Conservation (phyloP, 768 basidiomycete species). For the Tricholoma furcatifolium region DNA sequence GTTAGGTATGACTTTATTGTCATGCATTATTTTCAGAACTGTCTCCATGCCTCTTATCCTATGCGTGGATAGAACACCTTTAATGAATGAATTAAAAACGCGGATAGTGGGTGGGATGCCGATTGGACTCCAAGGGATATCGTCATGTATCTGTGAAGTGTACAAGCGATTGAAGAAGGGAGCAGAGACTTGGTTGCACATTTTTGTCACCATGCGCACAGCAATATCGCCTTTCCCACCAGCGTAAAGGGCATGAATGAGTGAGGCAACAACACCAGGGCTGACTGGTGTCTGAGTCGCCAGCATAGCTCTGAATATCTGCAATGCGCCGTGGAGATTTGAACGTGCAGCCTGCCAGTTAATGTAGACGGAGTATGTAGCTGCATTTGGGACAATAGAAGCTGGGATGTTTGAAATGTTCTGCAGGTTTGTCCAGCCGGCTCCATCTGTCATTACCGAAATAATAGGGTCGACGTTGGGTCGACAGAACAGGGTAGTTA, state of each 20-base stretch:
- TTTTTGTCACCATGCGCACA: constrained; percentile 45
- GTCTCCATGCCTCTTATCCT: constrained; percentile 47
- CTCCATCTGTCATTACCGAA: constrained; percentile 14
- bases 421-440: constrained; percentile 1
- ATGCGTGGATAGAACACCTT: constrained; percentile 43
- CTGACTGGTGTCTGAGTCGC: constrained; percentile 43
- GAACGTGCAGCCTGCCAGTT: constrained; percentile 46
- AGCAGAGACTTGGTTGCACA: constrained; percentile 36
- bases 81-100: constrained; percentile 63
- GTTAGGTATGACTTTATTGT: constrained; percentile 49
- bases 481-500: constrained; percentile 49
- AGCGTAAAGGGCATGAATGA: constrained; percentile 56
- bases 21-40: constrained; percentile 57
- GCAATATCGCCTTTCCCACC: constrained; percentile 48
- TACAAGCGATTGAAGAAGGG: constrained; percentile 27
- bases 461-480: constrained; percentile 21
- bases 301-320: constrained; percentile 48
- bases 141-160: constrained; percentile 13
- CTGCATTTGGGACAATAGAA: constrained; percentile 45
- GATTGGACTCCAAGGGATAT: constrained; percentile 28
- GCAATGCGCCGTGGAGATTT: constrained; percentile 44
- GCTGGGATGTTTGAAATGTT: constrained; percentile 7
- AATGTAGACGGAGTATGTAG: constrained; percentile 65
- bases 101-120: constrained; percentile 37
- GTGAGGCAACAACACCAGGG: constrained; percentile 44